Evolutionary conservation across 169 alveolate genomes (phyloP).

Genomic region (Eimeria falciformis): DNA sequence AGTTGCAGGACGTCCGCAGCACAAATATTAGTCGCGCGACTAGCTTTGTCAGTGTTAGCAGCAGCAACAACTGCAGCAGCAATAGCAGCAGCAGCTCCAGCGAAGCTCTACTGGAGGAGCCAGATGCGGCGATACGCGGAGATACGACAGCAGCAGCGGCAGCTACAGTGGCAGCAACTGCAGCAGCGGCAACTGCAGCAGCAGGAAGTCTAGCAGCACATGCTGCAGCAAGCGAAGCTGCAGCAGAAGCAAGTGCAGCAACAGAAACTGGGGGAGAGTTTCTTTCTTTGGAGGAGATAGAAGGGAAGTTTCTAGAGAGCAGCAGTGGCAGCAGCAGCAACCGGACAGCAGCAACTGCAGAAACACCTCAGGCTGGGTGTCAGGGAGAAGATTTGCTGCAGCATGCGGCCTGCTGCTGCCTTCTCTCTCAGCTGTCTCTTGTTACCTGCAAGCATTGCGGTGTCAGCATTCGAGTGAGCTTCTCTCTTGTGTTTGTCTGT

Average conservation of each 20-base stretch:
- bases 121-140: background rate
- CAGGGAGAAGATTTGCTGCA: background rate
- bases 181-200: background rate
- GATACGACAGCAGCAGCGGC: background rate
- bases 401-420: conserved; percentile 40
- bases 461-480: background rate
- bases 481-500: background rate
- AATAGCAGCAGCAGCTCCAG: background rate
- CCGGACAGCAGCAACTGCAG: background rate
- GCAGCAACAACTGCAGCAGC: background rate
- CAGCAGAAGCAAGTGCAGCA: background rate
- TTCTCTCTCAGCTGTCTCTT: conserved; percentile 4
- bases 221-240: background rate
- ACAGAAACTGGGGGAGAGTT: background rate
- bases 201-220: background rate
- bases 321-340: conserved; percentile 29
- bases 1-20: background rate
- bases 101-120: background rate
- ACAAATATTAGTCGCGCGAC: background rate
- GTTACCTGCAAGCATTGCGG: conserved; percentile 20
- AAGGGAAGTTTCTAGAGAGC: background rate
- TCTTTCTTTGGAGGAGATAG: background rate
- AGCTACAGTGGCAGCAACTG: background rate
- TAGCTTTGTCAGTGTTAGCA: background rate
- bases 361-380: background rate